Base-by-base conservation (phyloP, 169 alveolate species). In the Cryptosporidium ubiquitum region DNA sequence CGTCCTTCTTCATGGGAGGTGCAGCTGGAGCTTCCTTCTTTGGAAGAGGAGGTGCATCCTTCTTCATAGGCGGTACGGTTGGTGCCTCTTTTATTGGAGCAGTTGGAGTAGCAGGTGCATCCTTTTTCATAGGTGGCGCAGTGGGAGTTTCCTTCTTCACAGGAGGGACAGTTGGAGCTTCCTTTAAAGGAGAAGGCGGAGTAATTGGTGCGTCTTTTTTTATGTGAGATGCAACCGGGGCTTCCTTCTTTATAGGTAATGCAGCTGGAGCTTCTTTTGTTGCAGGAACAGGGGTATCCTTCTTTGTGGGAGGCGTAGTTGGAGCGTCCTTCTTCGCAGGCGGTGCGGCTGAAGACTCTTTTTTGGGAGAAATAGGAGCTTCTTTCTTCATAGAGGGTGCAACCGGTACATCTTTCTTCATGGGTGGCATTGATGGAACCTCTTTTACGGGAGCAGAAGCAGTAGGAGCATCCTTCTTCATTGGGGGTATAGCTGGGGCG, bases 111-210 rank as follows among this genome's bases (percentile, higher is more conserved):
- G 29, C 5, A 18, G 57, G 40, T 12, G 64, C 73, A 35, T 35
- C 86, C 70, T 71, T 71, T 6, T 44, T 52, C 10, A 20, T 2
- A 0, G 71, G 52, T 0, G 71, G 71, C 5, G 51, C 51, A 64
- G 71, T 20, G 7, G 73, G 66, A 31, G 73, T 3, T 3, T 60
- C 73, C 73, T 55, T 55, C 51, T 64, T 64, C 12, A 3, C 0
- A 12, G 71, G 71, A 10, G 71, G 71, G 37, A 12, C 71, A 33
- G 71, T 49, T 10, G 71, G 71, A 6, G 70, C 84, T 7, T 42
- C 23, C 18, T 69, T 69, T 9, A 12, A 3, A 0, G 42, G 14
- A 1, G 57, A 35, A 7, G 86, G 5, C 20, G 85, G 51, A 10
- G 51, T 18, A 52, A n/a, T n/a, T n/a, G n/a, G n/a, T n/a, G n/a